A percentile compares a stretch with the other conserved stretches of the same genome.
phyloP scores from a whole-genome alignment of 306 rosid species.

The Hylodesmum podocarpum region DNA sequence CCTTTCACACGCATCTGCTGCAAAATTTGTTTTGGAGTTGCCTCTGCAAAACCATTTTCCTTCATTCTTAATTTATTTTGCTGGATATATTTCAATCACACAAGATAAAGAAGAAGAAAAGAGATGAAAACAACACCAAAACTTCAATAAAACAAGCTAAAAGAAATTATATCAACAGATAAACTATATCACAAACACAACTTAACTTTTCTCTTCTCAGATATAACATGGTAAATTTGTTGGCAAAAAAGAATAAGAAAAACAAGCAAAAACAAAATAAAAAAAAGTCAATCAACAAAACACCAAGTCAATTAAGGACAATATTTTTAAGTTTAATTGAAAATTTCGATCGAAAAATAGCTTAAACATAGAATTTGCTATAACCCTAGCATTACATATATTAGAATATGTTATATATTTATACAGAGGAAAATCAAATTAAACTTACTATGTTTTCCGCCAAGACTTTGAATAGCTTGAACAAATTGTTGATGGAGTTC shows the following conservation, averaged over 20 bases:
- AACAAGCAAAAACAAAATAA: neutral
- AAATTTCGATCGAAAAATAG: neutral
- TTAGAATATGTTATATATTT: neutral
- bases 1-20: conserved; percentile 62
- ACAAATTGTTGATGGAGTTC: conserved; percentile 35
- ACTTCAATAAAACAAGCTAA: too few relatives aligned
- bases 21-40: conserved; percentile 63
- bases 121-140: neutral
- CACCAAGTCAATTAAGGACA: neutral
- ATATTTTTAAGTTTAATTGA: neutral
- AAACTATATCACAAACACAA: neutral
- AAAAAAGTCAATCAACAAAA: neutral
- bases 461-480: conserved; percentile 28
- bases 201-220: neutral
- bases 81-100: neutral
- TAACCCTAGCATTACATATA: conserved; percentile 23
- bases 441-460: conserved; percentile 39
- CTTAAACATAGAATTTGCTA: neutral
- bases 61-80: neutral
- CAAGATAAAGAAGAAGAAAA: neutral
- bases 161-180: too few relatives aligned
- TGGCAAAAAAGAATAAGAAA: too few relatives aligned
- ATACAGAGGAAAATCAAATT: neutral
- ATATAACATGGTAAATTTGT: neutral
- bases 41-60: conserved; percentile 45